These are phyloP conservation scores for Alternaria incomplexa DNA, from an alignment of 2,329 filamentous ascomycete genomes.

Conservation along the genomic window DNA sequence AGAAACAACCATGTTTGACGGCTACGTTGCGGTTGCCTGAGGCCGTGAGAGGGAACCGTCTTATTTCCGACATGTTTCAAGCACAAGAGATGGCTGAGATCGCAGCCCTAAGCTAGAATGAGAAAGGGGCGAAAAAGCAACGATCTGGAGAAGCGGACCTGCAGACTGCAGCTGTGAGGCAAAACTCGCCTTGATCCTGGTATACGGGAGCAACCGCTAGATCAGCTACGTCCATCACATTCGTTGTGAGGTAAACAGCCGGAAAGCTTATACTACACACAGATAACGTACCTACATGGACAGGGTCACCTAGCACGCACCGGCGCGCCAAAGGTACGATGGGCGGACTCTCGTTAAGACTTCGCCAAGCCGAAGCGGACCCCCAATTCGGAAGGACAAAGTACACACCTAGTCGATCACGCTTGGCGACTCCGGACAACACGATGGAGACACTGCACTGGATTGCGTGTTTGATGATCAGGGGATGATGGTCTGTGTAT, in stretches of 20 bases:
- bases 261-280: slow-evolving; percentile 5
- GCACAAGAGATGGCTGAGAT: not conserved
- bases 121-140: not conserved
- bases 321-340: not conserved
- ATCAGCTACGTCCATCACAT: slow-evolving; percentile 11
- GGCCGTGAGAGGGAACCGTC: not conserved
- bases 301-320: slow-evolving; percentile 1
- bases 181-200: not conserved
- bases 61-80: not conserved
- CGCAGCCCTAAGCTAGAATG: not conserved
- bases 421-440: slow-evolving; percentile 5
- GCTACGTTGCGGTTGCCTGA: not conserved
- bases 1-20: not conserved
- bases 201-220: slow-evolving; percentile 8
- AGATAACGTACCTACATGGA: slow-evolving; percentile 9
- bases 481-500: slow-evolving; percentile 3
- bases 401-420: slow-evolving; percentile 8
- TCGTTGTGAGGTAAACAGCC: slow-evolving; percentile 3
- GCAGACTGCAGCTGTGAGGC: slow-evolving; percentile 1
- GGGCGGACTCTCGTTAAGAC: slow-evolving; percentile 8
- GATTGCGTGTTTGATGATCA: not conserved
- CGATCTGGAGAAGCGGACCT: not conserved
- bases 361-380: slow-evolving; percentile 10
- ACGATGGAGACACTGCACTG: slow-evolving; percentile 7
- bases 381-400: slow-evolving; percentile 14